Evolutionary conservation across 345 rosid species (phyloP), one percentile per base, ranked within the genome.

Genomic region (Lepidium didymum): DNA sequence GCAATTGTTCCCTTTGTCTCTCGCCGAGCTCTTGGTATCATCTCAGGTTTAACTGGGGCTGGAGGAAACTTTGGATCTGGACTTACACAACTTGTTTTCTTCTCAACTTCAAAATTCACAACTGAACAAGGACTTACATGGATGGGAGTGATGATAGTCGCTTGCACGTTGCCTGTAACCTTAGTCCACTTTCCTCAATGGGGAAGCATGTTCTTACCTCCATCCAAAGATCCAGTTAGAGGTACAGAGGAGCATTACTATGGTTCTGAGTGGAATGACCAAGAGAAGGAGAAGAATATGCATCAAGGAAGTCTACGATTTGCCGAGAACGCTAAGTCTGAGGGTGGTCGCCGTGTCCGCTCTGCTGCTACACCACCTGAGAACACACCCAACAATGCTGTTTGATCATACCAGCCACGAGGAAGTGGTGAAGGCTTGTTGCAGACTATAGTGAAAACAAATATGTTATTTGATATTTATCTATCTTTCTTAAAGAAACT

Each of bases 41-140:
- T 84, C 42, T 78, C 84, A 0, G 86, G 86, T 1, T 47, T 84
- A 4, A 84, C 84, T 2, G 88, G 84, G 0, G 86, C 84, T 2
- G 86, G 86, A 11, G 86, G 88, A 0, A 84, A 82, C 73, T 82
- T 84, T 46, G 88, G 86, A n/a, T 85, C 86, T 9, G 83, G 86
- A 0, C 68, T 82, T 44, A 85, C 89, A 6, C 89, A 85, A 14
- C 57, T 80, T 7, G 16, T 80, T 35, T 84, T 82, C 68, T 84
- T 84, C 64, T 76, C 86, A 0, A 81, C 73, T 55, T 42, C 77
- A 0, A 13, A 1, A 0, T 80, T 73, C 61, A 60, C 81, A 13
- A 80, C 84, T 0, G 80, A 79, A 4, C 10, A 79, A 2, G 84
- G 85, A 51, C 31, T 84, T 43, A 52, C 77, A 2, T 69, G 72